Evolutionary conservation across 1,284 basidiomycete genomes (phyloP), one percentile per base, ranked within the genome.

Genomic region (Puccinia coronata): DNA sequence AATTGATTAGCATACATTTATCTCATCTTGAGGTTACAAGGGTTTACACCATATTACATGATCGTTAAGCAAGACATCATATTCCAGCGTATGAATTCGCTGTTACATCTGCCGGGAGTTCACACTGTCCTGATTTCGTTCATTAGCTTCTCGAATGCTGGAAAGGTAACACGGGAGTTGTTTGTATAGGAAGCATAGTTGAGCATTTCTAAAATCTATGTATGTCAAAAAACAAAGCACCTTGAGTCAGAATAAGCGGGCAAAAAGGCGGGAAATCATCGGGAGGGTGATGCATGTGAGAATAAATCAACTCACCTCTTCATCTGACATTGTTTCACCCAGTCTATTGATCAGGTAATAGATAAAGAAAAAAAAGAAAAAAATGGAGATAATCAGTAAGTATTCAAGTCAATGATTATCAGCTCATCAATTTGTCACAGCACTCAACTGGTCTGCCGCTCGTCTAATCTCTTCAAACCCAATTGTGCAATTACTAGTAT

Each of bases 191-290:
- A 78, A 9, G 75, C 75, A 41, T 78, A 78, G 47, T 69, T 63
- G 51, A 78, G 63, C 75, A 78, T 78, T 28, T 78, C 63, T 23
- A 39, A 36, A 67, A 78, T 78, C 75, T 78, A 34, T 77, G 4
- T 8, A 76, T 47, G 14, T 57, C 36, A 34, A 8, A 16, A 41
- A 49, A 39, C 36, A 70, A 43, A 6, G 39, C 28, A 47, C 25
- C 6, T 28, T 28, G 1, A 31, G 73, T 34, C 55, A 49, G n/a
- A 31, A 25, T 28, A 6, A 57, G 55, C 3, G 4, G 28, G n/a
- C 16, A 43, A 75, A n/a, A 41, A 18, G 3, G 36, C 0, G 6
- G 18, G n/a, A 41, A 3, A 47, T 11, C 1, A 39, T 53, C n/a
- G 6, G 51, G 12, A 16, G 25, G 55, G 12, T 31, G n/a, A 59